These are phyloP conservation scores for Scortechinia acanthostroma DNA, from an alignment of 2,329 filamentous ascomycete species.

Conservation along the genomic window DNA sequence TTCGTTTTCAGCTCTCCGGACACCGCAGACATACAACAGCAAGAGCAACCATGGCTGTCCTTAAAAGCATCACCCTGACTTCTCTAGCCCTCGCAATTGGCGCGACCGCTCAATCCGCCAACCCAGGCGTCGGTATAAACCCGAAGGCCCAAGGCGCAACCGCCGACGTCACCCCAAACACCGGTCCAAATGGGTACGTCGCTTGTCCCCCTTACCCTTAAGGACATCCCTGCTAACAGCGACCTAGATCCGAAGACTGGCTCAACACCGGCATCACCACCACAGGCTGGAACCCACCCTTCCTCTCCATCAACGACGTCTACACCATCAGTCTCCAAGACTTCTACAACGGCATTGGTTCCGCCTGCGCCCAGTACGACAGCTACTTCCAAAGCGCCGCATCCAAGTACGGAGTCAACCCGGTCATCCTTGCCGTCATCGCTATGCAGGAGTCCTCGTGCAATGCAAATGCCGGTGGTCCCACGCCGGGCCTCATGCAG, in stretches of 20 bases:
- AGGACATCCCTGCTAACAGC: slow-evolving; percentile 9
- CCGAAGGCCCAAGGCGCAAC: neutral
- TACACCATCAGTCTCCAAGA: slow-evolving; percentile 13
- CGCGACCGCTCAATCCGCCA: neutral
- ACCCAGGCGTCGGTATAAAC: neutral
- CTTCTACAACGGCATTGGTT: slow-evolving; percentile 15
- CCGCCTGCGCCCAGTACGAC: slow-evolving; percentile 18
- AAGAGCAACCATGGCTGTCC: neutral
- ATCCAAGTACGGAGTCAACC: slow-evolving; percentile 18
- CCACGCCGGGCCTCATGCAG: slow-evolving; percentile 24
- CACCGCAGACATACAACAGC: no score
- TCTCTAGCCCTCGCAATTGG: neutral
- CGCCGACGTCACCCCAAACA: neutral
- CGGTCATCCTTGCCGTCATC: slow-evolving; percentile 21
- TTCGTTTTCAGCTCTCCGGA: no score
- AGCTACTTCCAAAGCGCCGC: slow-evolving; percentile 18
- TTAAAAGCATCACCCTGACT: neutral
- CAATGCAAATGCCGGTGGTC: slow-evolving; percentile 19
- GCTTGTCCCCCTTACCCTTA: neutral
- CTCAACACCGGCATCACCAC: slow-evolving; percentile 16
- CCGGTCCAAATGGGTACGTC: neutral
- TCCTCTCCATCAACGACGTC: slow-evolving; percentile 17
- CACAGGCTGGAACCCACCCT: slow-evolving; percentile 21
- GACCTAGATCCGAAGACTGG: slow-evolving; percentile 16
- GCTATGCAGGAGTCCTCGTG: slow-evolving; percentile 25